These are phyloP conservation scores for Clonostachys rosea DNA, from an alignment of 2,329 filamentous ascomycete genomes.

Conservation along the genomic window DNA sequence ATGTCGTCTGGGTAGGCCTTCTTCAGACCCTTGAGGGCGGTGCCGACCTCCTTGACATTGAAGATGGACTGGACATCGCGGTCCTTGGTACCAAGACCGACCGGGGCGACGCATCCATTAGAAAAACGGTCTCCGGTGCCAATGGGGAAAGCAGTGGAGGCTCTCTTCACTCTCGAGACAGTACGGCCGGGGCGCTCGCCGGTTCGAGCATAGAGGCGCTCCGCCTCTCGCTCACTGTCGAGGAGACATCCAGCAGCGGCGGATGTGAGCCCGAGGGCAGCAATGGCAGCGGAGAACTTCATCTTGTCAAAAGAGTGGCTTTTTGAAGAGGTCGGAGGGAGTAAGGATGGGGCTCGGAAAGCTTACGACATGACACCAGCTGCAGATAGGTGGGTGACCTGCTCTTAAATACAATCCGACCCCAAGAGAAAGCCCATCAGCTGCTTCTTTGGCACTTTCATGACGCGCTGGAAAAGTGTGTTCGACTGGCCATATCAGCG, in stretches of 20 bases:
- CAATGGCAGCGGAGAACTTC: conserved; percentile 10
- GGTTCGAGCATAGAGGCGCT: conserved; percentile 6
- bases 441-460: too few relatives aligned
- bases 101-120: conserved; percentile 20
- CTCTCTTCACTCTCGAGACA: conserved; percentile 4
- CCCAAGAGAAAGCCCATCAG: too few relatives aligned
- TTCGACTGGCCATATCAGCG: too few relatives aligned
- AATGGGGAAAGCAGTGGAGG: conserved; percentile 16
- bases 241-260: conserved; percentile 19
- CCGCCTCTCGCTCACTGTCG: conserved; percentile 19
- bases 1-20: conserved; percentile 26
- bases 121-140: conserved; percentile 30
- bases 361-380: too few relatives aligned
- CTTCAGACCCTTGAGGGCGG: conserved; percentile 30
- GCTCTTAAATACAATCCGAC: too few relatives aligned
- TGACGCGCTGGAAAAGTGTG: too few relatives aligned
- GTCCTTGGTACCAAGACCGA: conserved; percentile 16
- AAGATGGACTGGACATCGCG: conserved; percentile 28
- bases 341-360: too few relatives aligned
- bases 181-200: conserved; percentile 1
- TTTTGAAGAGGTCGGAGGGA: not conserved
- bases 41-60: conserved; percentile 31
- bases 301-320: conserved; percentile 4
- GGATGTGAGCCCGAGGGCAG: conserved; percentile 8
- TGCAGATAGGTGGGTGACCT: too few relatives aligned